These are phyloP conservation scores for Trichosanthes truncata DNA, from an alignment of 306 rosid species.

Conservation along the genomic window DNA sequence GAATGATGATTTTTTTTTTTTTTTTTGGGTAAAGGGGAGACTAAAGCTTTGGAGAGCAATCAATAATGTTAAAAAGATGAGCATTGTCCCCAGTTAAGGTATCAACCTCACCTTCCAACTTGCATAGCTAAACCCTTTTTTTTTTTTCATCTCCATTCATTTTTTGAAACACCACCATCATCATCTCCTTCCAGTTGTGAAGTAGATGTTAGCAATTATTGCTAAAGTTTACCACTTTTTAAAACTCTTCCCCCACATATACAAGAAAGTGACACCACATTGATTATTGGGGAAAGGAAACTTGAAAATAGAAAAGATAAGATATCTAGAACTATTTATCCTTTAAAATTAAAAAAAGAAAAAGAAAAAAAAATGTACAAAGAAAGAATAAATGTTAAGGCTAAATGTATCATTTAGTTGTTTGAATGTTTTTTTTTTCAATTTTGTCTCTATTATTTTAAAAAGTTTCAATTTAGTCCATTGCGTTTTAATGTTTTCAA, in stretches of 20 bases:
- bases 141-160: neutral
- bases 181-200: neutral
- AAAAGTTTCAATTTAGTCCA: too few relatives aligned
- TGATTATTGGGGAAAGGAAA: neutral
- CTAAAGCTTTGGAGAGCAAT: neutral
- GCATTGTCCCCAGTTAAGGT: slow-evolving; percentile 8
- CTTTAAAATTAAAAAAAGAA: too few relatives aligned
- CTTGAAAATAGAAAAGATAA: neutral
- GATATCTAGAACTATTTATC: neutral
- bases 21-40: neutral
- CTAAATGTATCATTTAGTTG: too few relatives aligned
- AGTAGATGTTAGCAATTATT: neutral
- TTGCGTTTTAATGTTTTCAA: too few relatives aligned
- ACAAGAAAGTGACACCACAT: neutral
- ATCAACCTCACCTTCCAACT: slow-evolving; percentile 3
- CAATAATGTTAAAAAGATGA: neutral
- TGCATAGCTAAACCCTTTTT: neutral
- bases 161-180: neutral
- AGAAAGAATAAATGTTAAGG: too few relatives aligned
- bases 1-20: neutral
- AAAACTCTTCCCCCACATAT: neutral
- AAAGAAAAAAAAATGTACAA: too few relatives aligned
- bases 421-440: too few relatives aligned
- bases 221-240: neutral
- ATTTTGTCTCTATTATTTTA: too few relatives aligned